A percentile compares a stretch with the other conserved stretches of the same genome.
Evolutionary conservation across 768 basidiomycete genomes (phyloP).

Genomic region (Tricholoma saponaceum): DNA sequence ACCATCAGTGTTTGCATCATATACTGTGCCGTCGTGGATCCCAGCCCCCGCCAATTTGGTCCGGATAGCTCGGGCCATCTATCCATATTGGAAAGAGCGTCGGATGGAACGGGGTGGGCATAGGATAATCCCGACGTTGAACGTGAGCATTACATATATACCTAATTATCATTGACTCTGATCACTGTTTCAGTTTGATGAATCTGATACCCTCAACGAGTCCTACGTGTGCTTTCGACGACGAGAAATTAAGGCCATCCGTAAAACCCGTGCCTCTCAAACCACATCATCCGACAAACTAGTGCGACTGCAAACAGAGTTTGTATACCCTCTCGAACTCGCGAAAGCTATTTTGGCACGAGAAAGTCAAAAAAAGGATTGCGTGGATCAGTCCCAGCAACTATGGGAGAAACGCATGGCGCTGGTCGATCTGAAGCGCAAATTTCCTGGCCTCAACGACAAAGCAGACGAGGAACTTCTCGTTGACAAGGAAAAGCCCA

Average conservation of each 20-base stretch:
- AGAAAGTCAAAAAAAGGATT: conserved; percentile 72
- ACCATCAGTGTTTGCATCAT: conserved; percentile 65
- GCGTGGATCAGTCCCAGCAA: conserved; percentile 48
- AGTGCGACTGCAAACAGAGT: conserved; percentile 71
- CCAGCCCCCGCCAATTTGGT: conserved; percentile 60
- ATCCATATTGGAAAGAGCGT: conserved; percentile 89
- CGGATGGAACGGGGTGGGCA: conserved; percentile 77
- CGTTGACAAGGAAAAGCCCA: conserved; percentile 67
- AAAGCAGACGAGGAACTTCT: conserved; percentile 71
- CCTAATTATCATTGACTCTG: not conserved
- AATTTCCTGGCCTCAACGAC: conserved; percentile 54
- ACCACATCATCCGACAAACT: conserved; percentile 88
- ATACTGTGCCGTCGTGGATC: conserved; percentile 62
- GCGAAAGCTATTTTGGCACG: conserved; percentile 65
- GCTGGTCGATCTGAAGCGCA: conserved; percentile 77
- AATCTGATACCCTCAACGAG: conserved; percentile 84
- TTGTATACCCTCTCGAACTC: conserved; percentile 68
- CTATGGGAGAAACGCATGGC: conserved; percentile 80
- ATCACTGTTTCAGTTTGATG: conserved; percentile 54
- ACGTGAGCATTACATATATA: conserved; percentile 48
- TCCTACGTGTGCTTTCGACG: conserved; percentile 97
- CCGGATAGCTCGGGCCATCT: conserved; percentile 68
- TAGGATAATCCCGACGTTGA: conserved; percentile 81
- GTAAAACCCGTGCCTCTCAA: conserved; percentile 93
- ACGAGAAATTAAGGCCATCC: conserved; percentile 88